Percentiles rank a stretch among this genome's conserved stretches.
Conservation (phyloP, 331 rosid species). For the Quercus tomentella region DNA sequence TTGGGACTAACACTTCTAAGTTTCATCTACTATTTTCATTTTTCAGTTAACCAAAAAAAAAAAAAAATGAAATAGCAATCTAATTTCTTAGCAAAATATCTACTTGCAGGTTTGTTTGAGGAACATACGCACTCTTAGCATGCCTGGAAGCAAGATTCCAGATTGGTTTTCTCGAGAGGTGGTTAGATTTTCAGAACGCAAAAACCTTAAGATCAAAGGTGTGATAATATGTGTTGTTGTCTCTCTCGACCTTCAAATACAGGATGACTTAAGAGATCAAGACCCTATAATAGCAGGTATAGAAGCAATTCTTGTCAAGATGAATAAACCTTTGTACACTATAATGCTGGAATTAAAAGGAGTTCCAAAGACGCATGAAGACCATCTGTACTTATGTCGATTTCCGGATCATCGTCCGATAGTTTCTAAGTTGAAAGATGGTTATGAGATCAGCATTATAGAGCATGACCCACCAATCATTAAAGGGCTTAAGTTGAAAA, state of each 20-base stretch:
- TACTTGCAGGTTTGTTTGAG: constrained; percentile 44
- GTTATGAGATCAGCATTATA: constrained; percentile 31
- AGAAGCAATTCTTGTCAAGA: constrained; percentile 31
- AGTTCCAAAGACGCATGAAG: constrained; percentile 39
- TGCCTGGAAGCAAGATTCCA: constrained; percentile 59
- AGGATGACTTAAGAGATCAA: constrained; percentile 17
- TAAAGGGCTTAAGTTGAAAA: constrained; percentile 41
- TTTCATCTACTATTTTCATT: no score
- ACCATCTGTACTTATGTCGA: constrained; percentile 50
- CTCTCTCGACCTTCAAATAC: constrained; percentile 38
- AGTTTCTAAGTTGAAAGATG: constrained; percentile 29
- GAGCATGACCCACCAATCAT: constrained; percentile 35
- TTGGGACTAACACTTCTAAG: no score
- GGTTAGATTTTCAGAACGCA: constrained; percentile 33
- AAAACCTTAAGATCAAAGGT: constrained; percentile 38
- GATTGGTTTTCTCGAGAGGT: constrained; percentile 38
- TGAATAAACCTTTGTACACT: constrained; percentile 12
- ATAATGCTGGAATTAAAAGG: constrained; percentile 28
- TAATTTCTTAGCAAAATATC: background rate
- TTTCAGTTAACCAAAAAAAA: no score
- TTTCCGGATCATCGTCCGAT: constrained; percentile 24
- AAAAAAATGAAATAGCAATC: background rate
- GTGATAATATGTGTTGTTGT: constrained; percentile 41
- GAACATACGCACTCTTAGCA: constrained; percentile 43
- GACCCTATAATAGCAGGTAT: constrained; percentile 32